Base-by-base conservation (phyloP, 164 flowering plant genomes). In the Stephania yunnanensis region DNA sequence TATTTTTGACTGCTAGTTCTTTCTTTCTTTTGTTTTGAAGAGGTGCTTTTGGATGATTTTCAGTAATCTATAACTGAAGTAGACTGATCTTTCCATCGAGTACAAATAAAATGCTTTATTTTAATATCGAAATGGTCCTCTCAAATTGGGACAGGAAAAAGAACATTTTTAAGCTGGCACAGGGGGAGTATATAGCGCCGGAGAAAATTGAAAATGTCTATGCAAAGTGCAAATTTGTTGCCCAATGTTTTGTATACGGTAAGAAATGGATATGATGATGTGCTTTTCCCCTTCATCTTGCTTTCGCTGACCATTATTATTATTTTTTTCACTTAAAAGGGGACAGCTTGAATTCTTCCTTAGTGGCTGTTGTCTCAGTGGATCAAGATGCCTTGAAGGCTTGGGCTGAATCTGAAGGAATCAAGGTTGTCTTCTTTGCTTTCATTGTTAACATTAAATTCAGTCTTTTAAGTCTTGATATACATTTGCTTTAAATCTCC, bases 161-260 rank as follows among this genome's bases (percentile, higher is more conserved):
- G 89, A 95, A 95, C 83, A 93, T 95, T 30, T 95, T 93, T 77
- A 95, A 95, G 84, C 81, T 95, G 84, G 96, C 99, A n/a, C 99
- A 93, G 75, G 99, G 99, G 48, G 99, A 95, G 83, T 93, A 95
- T 80, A 86, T 95, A 71, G 97, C 98, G 71, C 96, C 99, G 8
- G 99, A 95, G 86, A 95, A 95, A 85, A 84, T 95, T 79, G 99
- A 93, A 82, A 95, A 95, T 78, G 98, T 92, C 7, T 92, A 95
- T 84, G 94, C 92, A 6, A 93, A 90, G 81, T 90, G 99, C 92
- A 90, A 90, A 72, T 93, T 88, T 82, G 87, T 93, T 72, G 84
- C 87, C 22, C 99, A 95, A 77, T 88, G 92, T 82, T 95, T 95
- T 83, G 84, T 93, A n/a, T 88, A 95, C 84, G 99, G 99, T 93